Evolutionary conservation across 352 stramenopile species (phyloP).

Genomic region (Globisporangium recalcitrans): DNA sequence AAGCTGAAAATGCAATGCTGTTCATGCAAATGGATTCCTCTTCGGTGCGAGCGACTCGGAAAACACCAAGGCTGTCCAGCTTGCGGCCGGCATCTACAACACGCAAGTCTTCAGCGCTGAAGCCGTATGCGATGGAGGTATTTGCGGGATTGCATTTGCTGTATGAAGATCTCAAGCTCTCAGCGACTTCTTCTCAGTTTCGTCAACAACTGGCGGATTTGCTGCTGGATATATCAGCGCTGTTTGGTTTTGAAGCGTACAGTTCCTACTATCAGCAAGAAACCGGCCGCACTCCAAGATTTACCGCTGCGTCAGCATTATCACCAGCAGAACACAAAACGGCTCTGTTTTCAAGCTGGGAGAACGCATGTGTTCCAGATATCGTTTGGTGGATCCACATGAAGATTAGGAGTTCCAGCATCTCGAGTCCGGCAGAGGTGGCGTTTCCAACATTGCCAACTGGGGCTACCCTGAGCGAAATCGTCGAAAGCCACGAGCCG

Average conservation of each 20-base stretch:
- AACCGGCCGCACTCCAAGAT: conserved; percentile 18
- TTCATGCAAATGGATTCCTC: conserved; percentile 33
- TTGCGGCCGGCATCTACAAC: background rate
- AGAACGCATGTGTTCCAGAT: conserved; percentile 37
- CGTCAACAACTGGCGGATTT: conserved; percentile 35
- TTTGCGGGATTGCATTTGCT: conserved; percentile 60
- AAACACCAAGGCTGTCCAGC: background rate
- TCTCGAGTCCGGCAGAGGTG: background rate
- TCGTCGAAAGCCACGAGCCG: background rate
- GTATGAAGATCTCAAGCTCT: conserved; percentile 67
- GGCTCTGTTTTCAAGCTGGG: conserved; percentile 8
- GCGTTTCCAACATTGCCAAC: conserved; percentile 26
- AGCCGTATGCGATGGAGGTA: conserved; percentile 12
- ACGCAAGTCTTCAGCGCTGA: background rate
- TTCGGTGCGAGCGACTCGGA: background rate
- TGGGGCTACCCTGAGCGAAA: background rate
- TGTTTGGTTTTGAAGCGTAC: conserved; percentile 31
- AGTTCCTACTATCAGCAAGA: conserved; percentile 51
- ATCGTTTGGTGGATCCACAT: conserved; percentile 46
- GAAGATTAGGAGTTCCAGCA: conserved; percentile 7
- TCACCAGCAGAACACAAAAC: background rate
- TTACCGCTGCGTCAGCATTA: background rate
- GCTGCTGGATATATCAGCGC: conserved; percentile 28
- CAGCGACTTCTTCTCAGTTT: conserved; percentile 23
- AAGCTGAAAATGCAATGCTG: conserved; percentile 35